Evolutionary conservation across 441 rosid genomes (phyloP).

Genomic region (Bruguiera hainesii): DNA sequence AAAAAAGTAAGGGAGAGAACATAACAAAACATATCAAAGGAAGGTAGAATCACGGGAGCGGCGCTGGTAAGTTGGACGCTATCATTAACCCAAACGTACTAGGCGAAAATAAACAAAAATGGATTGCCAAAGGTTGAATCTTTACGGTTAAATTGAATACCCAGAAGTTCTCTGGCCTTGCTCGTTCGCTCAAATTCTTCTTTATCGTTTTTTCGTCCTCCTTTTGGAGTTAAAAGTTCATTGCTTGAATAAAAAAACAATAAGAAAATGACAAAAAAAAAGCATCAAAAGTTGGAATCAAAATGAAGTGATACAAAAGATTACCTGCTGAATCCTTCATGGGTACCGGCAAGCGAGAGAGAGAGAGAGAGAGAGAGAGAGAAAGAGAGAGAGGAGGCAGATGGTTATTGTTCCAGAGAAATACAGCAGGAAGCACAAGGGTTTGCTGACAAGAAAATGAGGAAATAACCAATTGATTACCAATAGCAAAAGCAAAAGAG

Average conservation of each 20-base stretch:
- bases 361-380: slow-evolving; percentile 4
- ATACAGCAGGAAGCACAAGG: not conserved
- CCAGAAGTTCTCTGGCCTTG: slow-evolving; percentile 2
- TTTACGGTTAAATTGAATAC: slow-evolving; percentile 1
- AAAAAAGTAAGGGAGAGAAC: not conserved
- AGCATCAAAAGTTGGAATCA: not conserved
- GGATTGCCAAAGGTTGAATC: not conserved
- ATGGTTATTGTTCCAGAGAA: slow-evolving; percentile 4
- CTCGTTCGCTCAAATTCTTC: not conserved
- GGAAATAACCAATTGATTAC: slow-evolving; percentile 6
- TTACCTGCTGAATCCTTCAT: slow-evolving; percentile 24
- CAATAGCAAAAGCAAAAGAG: slow-evolving; percentile 1
- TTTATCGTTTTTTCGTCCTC: not conserved
- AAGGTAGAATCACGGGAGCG: not conserved
- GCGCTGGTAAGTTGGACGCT: not conserved
- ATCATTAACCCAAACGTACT: not conserved
- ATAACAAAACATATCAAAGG: not conserved
- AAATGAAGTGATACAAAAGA: not conserved
- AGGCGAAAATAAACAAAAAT: not conserved
- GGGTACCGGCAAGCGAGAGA: slow-evolving; percentile 6
- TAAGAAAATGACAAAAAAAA: too few relatives aligned
- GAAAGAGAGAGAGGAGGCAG: slow-evolving; percentile 8
- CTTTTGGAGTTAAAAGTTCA: not conserved
- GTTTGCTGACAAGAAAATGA: not conserved
- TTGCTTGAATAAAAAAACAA: not conserved